Evolutionary conservation across 306 rosid species (phyloP).

Genomic region (Nissolia schottii): DNA sequence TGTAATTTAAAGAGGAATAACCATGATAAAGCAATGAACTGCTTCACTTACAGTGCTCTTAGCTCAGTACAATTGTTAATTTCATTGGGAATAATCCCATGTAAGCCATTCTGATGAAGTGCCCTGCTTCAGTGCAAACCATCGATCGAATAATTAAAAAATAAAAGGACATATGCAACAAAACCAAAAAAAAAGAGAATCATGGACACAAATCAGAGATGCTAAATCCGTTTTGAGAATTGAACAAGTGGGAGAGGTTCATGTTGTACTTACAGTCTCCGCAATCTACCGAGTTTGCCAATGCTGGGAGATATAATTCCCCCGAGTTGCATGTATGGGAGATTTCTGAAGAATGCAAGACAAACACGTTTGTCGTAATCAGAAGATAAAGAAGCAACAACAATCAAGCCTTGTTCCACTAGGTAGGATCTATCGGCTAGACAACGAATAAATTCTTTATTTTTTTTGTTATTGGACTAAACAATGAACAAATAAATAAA

Average conservation of each 20-base stretch:
- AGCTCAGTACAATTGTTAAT: constrained; percentile 59
- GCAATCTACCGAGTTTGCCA: constrained; percentile 60
- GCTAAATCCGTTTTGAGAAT: neutral
- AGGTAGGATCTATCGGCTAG: no score
- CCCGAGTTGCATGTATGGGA: constrained; percentile 64
- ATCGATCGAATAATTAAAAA: neutral
- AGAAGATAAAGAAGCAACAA: neutral
- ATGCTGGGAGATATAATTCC: constrained; percentile 68
- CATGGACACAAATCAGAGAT: neutral
- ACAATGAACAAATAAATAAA: neutral
- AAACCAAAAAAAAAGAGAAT: no score
- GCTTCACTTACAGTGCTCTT: constrained; percentile 54
- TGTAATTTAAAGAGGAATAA: neutral
- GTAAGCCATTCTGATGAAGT: constrained; percentile 69
- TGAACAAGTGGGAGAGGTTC: neutral
- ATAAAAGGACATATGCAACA: neutral
- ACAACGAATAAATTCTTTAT: no score
- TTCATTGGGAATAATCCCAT: constrained; percentile 65
- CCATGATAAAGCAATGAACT: neutral
- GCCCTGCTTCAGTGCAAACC: constrained; percentile 43
- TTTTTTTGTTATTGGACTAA: neutral
- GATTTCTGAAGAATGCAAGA: constrained; percentile 41
- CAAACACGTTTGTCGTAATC: neutral
- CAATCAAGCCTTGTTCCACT: no score
- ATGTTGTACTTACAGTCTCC: constrained; percentile 52